These are phyloP conservation scores for Malania oleifera DNA, from an alignment of 164 flowering plant genomes.

Conservation along the genomic window DNA sequence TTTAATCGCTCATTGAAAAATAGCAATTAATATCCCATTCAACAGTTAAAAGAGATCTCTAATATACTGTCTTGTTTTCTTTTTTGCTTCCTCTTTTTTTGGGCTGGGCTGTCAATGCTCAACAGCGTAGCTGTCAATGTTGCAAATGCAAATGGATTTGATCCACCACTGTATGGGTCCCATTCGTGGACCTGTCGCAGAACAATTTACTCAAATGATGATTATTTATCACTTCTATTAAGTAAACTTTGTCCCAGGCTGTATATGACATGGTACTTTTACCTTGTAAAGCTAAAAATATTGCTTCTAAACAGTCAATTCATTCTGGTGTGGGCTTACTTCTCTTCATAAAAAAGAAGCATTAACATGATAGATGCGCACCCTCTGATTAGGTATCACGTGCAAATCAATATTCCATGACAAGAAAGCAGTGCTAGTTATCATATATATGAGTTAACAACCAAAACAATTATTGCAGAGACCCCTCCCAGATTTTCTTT, in stretches of 20 bases:
- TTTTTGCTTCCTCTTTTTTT: neutral
- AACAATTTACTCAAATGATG: neutral
- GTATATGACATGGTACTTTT: neutral
- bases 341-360: slow-evolving; percentile 1
- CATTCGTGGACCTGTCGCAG: neutral
- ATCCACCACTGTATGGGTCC: neutral
- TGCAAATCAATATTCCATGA: neutral
- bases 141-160: neutral
- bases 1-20: no score
- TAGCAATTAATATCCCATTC: no score
- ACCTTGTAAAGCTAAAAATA: neutral
- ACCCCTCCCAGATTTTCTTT: neutral
- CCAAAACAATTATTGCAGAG: neutral
- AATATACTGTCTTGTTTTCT: no score
- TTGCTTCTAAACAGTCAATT: slow-evolving; percentile 6
- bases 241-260: neutral
- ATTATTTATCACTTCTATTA: neutral
- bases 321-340: slow-evolving; percentile 3
- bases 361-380: slow-evolving; percentile 7
- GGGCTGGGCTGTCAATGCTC: neutral
- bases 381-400: neutral
- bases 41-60: no score
- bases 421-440: neutral
- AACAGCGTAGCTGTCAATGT: neutral
- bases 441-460: neutral